Evolutionary conservation across 495 filamentous ascomycete genomes (phyloP).

Genomic region (Penicillium cosmopolitanum): DNA sequence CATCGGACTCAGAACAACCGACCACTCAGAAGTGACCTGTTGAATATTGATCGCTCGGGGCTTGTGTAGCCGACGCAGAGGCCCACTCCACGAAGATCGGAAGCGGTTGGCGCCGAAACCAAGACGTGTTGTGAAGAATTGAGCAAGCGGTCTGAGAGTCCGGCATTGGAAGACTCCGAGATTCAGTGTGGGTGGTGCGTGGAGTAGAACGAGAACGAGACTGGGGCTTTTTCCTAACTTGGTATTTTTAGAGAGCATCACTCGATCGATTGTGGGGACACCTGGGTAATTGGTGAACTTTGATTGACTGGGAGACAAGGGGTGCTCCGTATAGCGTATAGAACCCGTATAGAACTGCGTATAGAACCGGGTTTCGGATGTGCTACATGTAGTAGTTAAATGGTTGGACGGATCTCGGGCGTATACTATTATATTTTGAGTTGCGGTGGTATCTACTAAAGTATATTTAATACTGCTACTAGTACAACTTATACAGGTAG

Average conservation of each 20-base stretch:
- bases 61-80: background rate
- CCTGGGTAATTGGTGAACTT: too few relatives aligned
- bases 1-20: background rate
- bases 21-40: background rate
- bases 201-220: conserved; percentile 5
- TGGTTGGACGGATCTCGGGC: too few relatives aligned
- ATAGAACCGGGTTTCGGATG: too few relatives aligned
- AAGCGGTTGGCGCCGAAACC: conserved; percentile 1
- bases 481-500: too few relatives aligned
- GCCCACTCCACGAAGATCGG: background rate
- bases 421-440: too few relatives aligned
- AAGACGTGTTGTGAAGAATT: background rate
- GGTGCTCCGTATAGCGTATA: too few relatives aligned
- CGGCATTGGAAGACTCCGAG: background rate
- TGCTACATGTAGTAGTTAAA: too few relatives aligned
- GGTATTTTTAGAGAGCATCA: background rate
- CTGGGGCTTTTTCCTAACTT: background rate
- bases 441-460: too few relatives aligned
- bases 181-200: background rate
- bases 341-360: too few relatives aligned
- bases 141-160: background rate
- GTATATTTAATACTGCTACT: too few relatives aligned
- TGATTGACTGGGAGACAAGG: too few relatives aligned
- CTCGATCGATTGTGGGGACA: background rate
- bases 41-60: background rate